Percentiles rank a stretch among this genome's conserved stretches.
These are phyloP conservation scores for Dichotomopilus funicola DNA, from an alignment of 2,329 filamentous ascomycete genomes.

Conservation along the genomic window DNA sequence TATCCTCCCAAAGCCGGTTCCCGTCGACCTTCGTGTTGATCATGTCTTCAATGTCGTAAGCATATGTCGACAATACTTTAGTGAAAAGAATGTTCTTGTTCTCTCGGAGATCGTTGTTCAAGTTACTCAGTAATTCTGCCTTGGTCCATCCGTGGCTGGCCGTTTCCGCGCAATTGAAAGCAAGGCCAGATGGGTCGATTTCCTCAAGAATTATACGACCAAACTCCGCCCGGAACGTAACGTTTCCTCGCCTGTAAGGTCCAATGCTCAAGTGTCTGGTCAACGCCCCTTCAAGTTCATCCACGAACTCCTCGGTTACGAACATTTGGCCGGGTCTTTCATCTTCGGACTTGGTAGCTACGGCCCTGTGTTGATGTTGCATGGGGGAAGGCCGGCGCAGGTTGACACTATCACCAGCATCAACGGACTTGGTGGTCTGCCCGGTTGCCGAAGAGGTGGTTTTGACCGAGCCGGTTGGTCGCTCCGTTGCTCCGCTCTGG, in stretches of 20 bases:
- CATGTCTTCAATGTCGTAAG: slow-evolving; percentile 21
- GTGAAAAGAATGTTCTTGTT: slow-evolving; percentile 24
- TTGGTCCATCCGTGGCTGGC: slow-evolving; percentile 24
- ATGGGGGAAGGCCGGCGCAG: not conserved
- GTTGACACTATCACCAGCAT: too few relatives aligned
- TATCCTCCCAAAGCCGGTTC: slow-evolving; percentile 17
- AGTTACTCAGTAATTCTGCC: slow-evolving; percentile 6
- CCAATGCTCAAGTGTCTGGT: slow-evolving; percentile 14
- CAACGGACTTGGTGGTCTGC: too few relatives aligned
- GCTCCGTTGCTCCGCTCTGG: not conserved
- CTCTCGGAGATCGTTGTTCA: slow-evolving; percentile 15
- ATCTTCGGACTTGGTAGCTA: not conserved
- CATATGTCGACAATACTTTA: slow-evolving; percentile 25
- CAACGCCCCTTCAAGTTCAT: slow-evolving; percentile 12
- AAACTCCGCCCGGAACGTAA: slow-evolving; percentile 25
- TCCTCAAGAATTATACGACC: slow-evolving; percentile 26
- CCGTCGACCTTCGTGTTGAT: slow-evolving; percentile 10
- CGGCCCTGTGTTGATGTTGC: too few relatives aligned
- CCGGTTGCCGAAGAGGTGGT: too few relatives aligned
- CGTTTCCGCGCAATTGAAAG: slow-evolving; percentile 20
- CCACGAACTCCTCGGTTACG: not conserved
- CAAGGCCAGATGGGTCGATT: slow-evolving; percentile 18
- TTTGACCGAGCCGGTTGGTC: not conserved
- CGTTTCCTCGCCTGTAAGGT: slow-evolving; percentile 20
- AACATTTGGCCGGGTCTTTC: not conserved